phyloP scores from a whole-genome alignment of 306 rosid genomes.

The Benincasa hispida region DNA sequence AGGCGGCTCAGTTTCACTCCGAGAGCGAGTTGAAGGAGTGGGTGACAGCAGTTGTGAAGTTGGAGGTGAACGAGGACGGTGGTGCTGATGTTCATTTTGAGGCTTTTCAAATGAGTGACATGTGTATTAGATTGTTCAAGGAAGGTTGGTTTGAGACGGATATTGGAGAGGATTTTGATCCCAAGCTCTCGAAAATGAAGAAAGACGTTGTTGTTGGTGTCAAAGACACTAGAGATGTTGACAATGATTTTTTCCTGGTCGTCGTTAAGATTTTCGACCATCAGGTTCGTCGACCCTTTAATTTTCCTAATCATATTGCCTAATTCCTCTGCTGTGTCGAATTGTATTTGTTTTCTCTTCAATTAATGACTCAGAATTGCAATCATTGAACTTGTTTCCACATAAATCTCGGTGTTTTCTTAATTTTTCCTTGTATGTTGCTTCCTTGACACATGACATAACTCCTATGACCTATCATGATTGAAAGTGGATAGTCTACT shows the following conservation, averaged over 20 bases:
- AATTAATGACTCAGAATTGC: not conserved
- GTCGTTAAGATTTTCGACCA: constrained; percentile 82
- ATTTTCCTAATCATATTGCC: not conserved
- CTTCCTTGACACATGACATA: not conserved
- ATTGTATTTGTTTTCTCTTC: not conserved
- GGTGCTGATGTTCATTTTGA: constrained; percentile 88
- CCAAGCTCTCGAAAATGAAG: constrained; percentile 77
- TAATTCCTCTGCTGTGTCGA: not conserved
- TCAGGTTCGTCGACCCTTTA: constrained; percentile 41
- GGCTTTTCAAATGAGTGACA: constrained; percentile 96
- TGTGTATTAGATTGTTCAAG: constrained; percentile 61
- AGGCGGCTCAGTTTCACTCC: constrained; percentile 82
- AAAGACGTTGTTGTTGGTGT: constrained; percentile 94
- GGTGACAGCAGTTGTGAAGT: constrained; percentile 87
- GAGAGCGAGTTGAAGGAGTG: constrained; percentile 92
- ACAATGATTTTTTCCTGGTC: constrained; percentile 94
- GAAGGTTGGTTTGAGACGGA: constrained; percentile 79
- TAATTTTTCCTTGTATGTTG: not conserved
- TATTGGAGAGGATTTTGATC: constrained; percentile 58
- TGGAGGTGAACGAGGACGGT: constrained; percentile 80
- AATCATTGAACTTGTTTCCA: not conserved
- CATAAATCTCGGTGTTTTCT: not conserved
- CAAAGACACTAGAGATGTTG: constrained; percentile 77
- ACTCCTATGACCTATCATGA: not conserved
- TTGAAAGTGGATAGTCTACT: not conserved